Percentiles rank a stretch among this genome's conserved stretches.
phyloP scores from a whole-genome alignment of 2,329 filamentous ascomycete species.

The Gaeumannomyces sp. region DNA sequence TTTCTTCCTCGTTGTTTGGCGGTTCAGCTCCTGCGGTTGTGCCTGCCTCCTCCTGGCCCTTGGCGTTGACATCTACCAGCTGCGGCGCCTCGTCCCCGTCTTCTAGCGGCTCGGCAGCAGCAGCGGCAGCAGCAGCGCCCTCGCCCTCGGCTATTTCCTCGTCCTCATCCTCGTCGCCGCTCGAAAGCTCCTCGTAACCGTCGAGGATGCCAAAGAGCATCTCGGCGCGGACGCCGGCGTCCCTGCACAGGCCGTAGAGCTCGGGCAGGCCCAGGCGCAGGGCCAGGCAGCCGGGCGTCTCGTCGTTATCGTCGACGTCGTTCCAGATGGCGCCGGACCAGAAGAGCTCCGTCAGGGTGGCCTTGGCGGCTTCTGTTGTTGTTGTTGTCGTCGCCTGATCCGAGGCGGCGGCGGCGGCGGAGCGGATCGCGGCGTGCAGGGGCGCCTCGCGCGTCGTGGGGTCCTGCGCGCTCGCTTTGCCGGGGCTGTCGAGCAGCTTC shows the following conservation, averaged over 20 bases:
- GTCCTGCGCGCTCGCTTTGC: slow-evolving; percentile 70
- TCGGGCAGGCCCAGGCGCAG: slow-evolving; percentile 58
- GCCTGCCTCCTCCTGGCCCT: slow-evolving; percentile 21
- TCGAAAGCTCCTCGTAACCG: slow-evolving; percentile 68
- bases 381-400: slow-evolving; percentile 12
- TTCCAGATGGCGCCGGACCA: slow-evolving; percentile 96
- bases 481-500: slow-evolving; percentile 59
- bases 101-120: slow-evolving; percentile 17
- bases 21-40: slow-evolving; percentile 18
- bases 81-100: slow-evolving; percentile 25
- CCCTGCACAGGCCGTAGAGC: slow-evolving; percentile 77
- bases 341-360: slow-evolving; percentile 69
- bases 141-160: slow-evolving; percentile 40
- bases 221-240: slow-evolving; percentile 87
- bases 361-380: slow-evolving; percentile 43
- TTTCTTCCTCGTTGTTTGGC: slow-evolving; percentile 18
- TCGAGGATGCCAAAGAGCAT: slow-evolving; percentile 77
- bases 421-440: slow-evolving; percentile 83
- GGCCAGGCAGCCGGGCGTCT: slow-evolving; percentile 89
- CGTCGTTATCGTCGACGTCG: slow-evolving; percentile 76
- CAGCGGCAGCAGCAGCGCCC: slow-evolving; percentile 17
- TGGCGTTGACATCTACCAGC: slow-evolving; percentile 5
- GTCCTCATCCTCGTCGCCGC: slow-evolving; percentile 43
- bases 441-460: slow-evolving; percentile 79
- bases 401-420: slow-evolving; percentile 22